These are phyloP conservation scores for Akanthomyces lecanii DNA, from an alignment of 2,329 filamentous ascomycete species.

Conservation along the genomic window DNA sequence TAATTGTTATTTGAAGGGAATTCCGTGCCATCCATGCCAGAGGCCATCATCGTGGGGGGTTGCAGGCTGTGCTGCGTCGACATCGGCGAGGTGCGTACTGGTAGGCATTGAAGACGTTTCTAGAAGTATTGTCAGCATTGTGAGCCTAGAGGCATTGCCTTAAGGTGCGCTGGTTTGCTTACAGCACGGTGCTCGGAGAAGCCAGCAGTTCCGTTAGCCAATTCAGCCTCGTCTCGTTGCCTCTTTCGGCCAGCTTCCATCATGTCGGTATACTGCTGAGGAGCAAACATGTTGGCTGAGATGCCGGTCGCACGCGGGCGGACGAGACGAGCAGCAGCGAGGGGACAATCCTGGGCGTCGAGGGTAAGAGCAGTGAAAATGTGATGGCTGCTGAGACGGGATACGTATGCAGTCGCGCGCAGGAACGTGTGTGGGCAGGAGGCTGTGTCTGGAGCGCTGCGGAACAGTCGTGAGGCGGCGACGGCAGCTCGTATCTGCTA, in stretches of 20 bases:
- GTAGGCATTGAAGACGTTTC: constrained; percentile 54
- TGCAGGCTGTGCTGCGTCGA: constrained; percentile 28
- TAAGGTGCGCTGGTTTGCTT: constrained; percentile 22
- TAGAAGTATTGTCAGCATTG: constrained; percentile 23
- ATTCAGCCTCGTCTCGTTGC: constrained; percentile 44
- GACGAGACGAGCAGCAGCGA: constrained; percentile 1
- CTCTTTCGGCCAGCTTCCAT: constrained; percentile 41
- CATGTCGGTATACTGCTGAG: constrained; percentile 30
- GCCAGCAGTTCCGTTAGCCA: constrained; percentile 35
- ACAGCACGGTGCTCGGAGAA: constrained; percentile 50
- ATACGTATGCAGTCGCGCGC: background rate
- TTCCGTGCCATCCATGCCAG: constrained; percentile 39
- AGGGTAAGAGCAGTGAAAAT: background rate
- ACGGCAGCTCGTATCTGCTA: constrained; percentile 10
- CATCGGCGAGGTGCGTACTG: constrained; percentile 44
- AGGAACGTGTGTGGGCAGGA: background rate
- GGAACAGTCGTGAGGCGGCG: constrained; percentile 2
- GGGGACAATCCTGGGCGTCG: background rate
- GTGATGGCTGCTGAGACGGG: background rate
- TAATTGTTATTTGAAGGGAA: constrained; percentile 17
- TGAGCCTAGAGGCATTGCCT: background rate
- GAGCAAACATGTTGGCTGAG: constrained; percentile 34
- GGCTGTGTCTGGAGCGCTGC: constrained; percentile 4
- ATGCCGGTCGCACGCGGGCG: background rate
- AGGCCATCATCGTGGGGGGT: constrained; percentile 35